Percentiles rank a stretch among this genome's conserved stretches.
Conservation (phyloP, 2,329 filamentous ascomycete species). For the Lachnellula cervina region DNA sequence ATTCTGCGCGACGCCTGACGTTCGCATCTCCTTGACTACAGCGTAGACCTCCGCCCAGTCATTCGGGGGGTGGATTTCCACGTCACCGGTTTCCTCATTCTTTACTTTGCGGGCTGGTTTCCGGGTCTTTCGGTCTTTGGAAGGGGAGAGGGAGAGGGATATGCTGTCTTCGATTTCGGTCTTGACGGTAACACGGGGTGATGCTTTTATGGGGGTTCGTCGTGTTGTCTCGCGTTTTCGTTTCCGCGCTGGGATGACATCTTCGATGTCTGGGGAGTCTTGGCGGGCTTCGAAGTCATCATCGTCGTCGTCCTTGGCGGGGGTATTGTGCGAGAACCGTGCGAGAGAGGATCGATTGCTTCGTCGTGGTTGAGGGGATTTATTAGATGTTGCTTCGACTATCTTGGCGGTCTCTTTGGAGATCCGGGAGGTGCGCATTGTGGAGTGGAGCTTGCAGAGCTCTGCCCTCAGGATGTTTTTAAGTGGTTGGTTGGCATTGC, state of each 20-base stretch:
- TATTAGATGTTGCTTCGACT: constrained; percentile 41
- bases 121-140: constrained; percentile 34
- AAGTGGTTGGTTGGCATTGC: background rate
- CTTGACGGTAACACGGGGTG: constrained; percentile 34
- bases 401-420: constrained; percentile 55
- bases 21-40: constrained; percentile 71
- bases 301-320: constrained; percentile 23
- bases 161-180: constrained; percentile 35
- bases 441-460: constrained; percentile 1
- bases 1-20: constrained; percentile 52
- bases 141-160: constrained; percentile 24
- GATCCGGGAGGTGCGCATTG: constrained; percentile 46
- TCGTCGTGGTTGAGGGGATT: constrained; percentile 37
- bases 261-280: constrained; percentile 50
- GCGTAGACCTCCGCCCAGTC: constrained; percentile 83
- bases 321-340: constrained; percentile 39
- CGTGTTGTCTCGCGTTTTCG: constrained; percentile 41
- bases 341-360: constrained; percentile 47
- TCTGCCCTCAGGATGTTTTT: background rate
- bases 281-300: constrained; percentile 12
- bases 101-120: constrained; percentile 44
- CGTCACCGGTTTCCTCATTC: constrained; percentile 38
- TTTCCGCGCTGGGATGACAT: constrained; percentile 42
- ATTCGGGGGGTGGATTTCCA: constrained; percentile 54
- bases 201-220: constrained; percentile 20